Percentiles rank a stretch among this genome's conserved stretches.
Evolutionary conservation across 768 basidiomycete species (phyloP).

Genomic region (Russula virescens): DNA sequence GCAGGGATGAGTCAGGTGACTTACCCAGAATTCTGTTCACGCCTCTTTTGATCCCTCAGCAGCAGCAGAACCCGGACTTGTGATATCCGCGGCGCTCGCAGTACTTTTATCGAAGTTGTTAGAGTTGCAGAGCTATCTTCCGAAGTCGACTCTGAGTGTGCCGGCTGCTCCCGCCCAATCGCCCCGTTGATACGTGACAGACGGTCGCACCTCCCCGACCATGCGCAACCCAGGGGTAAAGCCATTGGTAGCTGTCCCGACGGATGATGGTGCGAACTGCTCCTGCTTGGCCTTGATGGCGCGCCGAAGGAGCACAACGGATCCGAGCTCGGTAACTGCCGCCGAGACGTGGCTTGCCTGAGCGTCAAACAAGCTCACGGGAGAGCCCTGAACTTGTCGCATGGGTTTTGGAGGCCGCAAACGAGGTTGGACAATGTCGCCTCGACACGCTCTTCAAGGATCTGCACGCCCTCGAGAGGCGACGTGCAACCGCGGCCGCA

Average conservation of each 20-base stretch:
- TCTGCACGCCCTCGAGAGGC: conserved; percentile 45
- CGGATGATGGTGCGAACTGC: conserved; percentile 40
- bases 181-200: conserved; percentile 41
- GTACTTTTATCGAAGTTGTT: conserved; percentile 57
- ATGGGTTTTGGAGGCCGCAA: conserved; percentile 82
- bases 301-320: conserved; percentile 71
- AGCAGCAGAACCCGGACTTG: conserved; percentile 62
- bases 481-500: not conserved
- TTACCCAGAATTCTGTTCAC: conserved; percentile 77
- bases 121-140: conserved; percentile 65
- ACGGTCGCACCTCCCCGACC: conserved; percentile 46
- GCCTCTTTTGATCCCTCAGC: conserved; percentile 68
- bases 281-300: conserved; percentile 70
- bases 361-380: conserved; percentile 91
- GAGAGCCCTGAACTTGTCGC: conserved; percentile 91
- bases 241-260: conserved; percentile 35
- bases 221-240: conserved; percentile 44
- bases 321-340: conserved; percentile 83
- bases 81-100: conserved; percentile 41
- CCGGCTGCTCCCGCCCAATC: conserved; percentile 43
- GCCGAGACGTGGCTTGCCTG: conserved; percentile 91
- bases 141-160: conserved; percentile 61
- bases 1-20: conserved; percentile 19
- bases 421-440: conserved; percentile 89
- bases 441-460: conserved; percentile 69